Evolutionary conservation across 2,329 filamentous ascomycete species (phyloP).

Genomic region (Tricladium varicosporioides): DNA sequence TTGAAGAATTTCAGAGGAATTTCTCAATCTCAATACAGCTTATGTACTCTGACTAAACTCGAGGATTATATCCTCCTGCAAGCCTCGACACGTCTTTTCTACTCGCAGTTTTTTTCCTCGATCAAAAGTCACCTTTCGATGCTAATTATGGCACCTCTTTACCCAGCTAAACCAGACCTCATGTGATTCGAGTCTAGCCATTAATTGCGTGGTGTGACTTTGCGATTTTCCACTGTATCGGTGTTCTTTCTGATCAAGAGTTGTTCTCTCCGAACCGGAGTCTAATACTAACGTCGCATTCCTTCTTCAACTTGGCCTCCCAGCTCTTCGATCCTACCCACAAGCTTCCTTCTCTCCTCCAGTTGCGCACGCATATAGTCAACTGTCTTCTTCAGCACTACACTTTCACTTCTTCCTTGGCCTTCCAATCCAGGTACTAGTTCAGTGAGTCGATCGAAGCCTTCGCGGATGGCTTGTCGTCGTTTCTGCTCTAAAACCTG

Average conservation of each 20-base stretch:
- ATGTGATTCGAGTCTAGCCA: no score
- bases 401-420: conserved; percentile 66
- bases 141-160: no score
- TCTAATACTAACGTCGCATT: conserved; percentile 21
- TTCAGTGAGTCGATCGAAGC: conserved; percentile 66
- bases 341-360: conserved; percentile 47
- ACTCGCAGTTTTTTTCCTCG: no score
- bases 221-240: no score
- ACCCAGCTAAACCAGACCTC: no score
- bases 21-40: no score
- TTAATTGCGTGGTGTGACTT: no score
- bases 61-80: no score
- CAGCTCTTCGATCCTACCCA: conserved; percentile 48
- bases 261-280: not conserved
- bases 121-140: no score
- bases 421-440: conserved; percentile 68
- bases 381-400: conserved; percentile 60
- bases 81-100: no score
- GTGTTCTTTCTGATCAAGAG: not conserved
- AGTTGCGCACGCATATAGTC: conserved; percentile 51
- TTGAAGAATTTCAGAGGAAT: no score
- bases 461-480: conserved; percentile 56
- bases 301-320: conserved; percentile 45
- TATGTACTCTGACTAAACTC: no score
- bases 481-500: conserved; percentile 48